phyloP scores from a whole-genome alignment of 148 eudicot species.

The Salicornia ramosissima region DNA sequence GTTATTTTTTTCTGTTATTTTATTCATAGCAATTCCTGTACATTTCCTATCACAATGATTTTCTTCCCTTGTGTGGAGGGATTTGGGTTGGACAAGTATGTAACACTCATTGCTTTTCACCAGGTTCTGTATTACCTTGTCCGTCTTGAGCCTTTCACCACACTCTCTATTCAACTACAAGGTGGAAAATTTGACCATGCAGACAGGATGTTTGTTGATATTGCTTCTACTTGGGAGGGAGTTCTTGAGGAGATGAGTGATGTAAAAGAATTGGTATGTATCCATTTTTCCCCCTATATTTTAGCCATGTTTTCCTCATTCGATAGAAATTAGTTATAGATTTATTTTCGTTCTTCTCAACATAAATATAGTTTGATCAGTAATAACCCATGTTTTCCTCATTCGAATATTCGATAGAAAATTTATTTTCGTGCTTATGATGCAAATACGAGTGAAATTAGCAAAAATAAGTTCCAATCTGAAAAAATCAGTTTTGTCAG shows the following conservation, averaged over 20 bases:
- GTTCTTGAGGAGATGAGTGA: constrained; percentile 98
- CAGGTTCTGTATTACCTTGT: constrained; percentile 91
- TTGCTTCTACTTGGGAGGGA: constrained; percentile 91
- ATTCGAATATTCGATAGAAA: no score
- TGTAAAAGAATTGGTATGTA: constrained; percentile 89
- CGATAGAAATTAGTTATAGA: not conserved
- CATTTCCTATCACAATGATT: not conserved
- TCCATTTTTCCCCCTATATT: not conserved
- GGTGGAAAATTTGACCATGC: constrained; percentile 99
- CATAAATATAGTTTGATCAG: not conserved
- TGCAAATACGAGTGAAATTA: not conserved
- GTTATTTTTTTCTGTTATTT: not conserved
- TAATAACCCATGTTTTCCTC: not conserved
- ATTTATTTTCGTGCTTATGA: no score
- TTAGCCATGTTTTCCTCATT: not conserved
- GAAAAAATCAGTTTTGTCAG: not conserved
- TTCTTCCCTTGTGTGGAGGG: not conserved
- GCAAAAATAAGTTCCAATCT: not conserved
- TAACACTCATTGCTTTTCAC: constrained; percentile 19
- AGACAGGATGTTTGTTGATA: constrained; percentile 97
- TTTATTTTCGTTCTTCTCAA: not conserved
- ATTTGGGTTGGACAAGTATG: not conserved
- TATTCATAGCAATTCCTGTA: not conserved
- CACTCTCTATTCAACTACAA: constrained; percentile 89
- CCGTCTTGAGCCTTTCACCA: constrained; percentile 93